Conservation (phyloP, 805 yeast species). For the Naumovozyma baii region DNA sequence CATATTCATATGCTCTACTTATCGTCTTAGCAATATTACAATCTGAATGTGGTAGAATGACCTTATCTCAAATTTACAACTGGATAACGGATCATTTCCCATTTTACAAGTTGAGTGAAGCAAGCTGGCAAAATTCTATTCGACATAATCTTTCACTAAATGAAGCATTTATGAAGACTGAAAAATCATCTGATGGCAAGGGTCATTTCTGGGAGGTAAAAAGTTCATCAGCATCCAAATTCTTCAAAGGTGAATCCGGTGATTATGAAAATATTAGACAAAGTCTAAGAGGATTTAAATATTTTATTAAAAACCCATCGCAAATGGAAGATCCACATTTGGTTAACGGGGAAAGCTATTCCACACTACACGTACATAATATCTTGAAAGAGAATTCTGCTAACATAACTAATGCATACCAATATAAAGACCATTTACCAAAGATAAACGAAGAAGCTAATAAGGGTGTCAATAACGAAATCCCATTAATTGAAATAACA, state of each 20-base stretch:
- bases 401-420: not conserved
- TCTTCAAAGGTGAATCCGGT: conserved; percentile 43
- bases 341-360: no score
- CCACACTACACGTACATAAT: no score
- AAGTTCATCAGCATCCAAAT: conserved; percentile 72
- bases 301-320: conserved; percentile 5
- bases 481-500: not conserved
- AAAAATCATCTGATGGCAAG: conserved; percentile 81
- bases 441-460: not conserved
- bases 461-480: not conserved
- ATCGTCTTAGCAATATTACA: conserved; percentile 34
- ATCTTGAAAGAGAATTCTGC: not conserved
- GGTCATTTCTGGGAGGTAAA: conserved; percentile 87
- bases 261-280: conserved; percentile 17
- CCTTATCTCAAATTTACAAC: conserved; percentile 73
- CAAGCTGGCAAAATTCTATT: conserved; percentile 97
- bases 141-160: conserved; percentile 88
- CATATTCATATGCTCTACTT: conserved; percentile 85
- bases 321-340: no score
- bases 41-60: conserved; percentile 38
- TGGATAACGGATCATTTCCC: conserved; percentile 87
- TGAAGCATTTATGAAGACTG: conserved; percentile 83
- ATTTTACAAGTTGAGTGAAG: conserved; percentile 74
- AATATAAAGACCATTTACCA: not conserved
- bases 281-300: conserved; percentile 14